These are phyloP conservation scores for Gossypium davidsonii DNA, from an alignment of 441 rosid species.

Conservation along the genomic window DNA sequence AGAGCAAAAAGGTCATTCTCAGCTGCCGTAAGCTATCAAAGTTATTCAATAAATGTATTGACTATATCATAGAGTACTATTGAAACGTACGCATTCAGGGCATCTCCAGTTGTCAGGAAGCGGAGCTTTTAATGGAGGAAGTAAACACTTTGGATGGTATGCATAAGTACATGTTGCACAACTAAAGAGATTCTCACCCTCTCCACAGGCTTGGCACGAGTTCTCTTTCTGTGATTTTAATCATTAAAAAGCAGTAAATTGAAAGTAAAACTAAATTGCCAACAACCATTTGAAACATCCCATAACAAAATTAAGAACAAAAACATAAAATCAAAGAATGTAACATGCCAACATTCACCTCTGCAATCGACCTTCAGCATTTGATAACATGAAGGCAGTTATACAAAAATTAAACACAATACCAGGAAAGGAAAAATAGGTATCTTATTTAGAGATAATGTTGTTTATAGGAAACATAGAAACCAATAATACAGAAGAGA, in stretches of 20 bases:
- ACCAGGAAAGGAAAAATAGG: conserved; percentile 5
- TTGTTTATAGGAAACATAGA: background rate
- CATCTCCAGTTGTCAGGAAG: conserved; percentile 79
- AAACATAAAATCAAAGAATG: background rate
- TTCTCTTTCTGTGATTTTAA: conserved; percentile 59
- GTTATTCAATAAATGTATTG: conserved; percentile 9
- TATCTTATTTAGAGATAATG: background rate
- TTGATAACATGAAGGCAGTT: background rate
- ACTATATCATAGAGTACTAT: background rate
- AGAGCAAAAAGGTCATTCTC: conserved; percentile 21
- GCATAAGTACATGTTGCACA: conserved; percentile 86
- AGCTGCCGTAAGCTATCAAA: conserved; percentile 7
- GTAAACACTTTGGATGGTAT: conserved; percentile 78
- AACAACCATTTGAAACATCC: background rate
- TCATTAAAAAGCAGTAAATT: conserved; percentile 9
- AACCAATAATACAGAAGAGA: conserved; percentile 17
- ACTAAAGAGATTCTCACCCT: conserved; percentile 55
- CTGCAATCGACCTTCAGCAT: conserved; percentile 2
- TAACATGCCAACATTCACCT: background rate
- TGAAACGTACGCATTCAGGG: conserved; percentile 90
- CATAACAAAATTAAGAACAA: background rate
- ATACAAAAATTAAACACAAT: background rate
- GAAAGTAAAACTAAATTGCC: background rate
- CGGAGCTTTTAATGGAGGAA: conserved; percentile 71
- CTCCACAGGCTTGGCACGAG: conserved; percentile 93